phyloP scores from a whole-genome alignment of 768 basidiomycete species.

The Kondoa malvinella region DNA sequence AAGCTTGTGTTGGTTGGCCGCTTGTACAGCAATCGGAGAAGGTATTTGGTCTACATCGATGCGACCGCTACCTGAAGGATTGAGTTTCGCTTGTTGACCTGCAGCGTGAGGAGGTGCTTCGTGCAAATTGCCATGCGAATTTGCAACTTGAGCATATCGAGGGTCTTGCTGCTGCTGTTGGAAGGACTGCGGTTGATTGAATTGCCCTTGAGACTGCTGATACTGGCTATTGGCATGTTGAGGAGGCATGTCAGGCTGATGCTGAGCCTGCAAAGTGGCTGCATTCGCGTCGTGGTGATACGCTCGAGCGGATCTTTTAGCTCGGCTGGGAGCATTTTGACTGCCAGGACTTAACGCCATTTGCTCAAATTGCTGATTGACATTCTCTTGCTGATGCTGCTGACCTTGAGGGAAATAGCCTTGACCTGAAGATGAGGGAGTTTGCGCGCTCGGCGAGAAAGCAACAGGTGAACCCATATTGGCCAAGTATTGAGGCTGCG shows the following conservation, averaged over 20 bases:
- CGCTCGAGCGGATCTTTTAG: constrained; percentile 24
- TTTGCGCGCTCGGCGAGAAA: background rate
- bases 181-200: constrained; percentile 9
- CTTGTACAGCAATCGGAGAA: constrained; percentile 65
- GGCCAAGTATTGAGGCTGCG: background rate
- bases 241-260: background rate
- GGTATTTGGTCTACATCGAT: constrained; percentile 83
- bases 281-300: constrained; percentile 20
- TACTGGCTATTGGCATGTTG: constrained; percentile 11
- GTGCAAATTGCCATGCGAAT: constrained; percentile 13
- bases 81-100: constrained; percentile 55
- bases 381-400: background rate
- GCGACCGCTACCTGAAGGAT: constrained; percentile 53
- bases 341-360: background rate
- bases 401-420: background rate
- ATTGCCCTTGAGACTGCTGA: constrained; percentile 22
- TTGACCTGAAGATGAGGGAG: background rate
- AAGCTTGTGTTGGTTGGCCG: constrained; percentile 47
- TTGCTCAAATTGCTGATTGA: background rate
- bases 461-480: background rate
- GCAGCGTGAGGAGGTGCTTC: constrained; percentile 20
- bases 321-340: background rate
- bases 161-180: constrained; percentile 13
- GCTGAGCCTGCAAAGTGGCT: background rate
- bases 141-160: constrained; percentile 13